Conservation (phyloP, 108 stramenopile genomes). For the Mediolabrus comicus region DNA sequence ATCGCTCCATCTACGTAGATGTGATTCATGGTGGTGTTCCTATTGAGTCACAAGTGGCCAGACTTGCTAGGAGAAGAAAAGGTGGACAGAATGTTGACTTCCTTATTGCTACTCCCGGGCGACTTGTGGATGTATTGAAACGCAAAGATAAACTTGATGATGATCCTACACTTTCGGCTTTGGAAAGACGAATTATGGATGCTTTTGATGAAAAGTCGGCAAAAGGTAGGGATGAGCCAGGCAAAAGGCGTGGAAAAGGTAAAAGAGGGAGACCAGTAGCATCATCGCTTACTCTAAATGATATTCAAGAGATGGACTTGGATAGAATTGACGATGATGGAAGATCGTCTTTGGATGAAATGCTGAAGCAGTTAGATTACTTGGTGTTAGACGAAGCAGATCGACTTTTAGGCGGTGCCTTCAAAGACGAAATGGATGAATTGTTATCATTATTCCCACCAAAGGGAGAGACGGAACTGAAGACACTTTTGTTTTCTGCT, state of each 20-base stretch:
- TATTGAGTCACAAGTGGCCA: constrained; percentile 53
- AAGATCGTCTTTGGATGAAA: constrained; percentile 41
- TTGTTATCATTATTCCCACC: constrained; percentile 61
- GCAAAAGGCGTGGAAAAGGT: constrained; percentile 25
- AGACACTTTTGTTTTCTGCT: constrained; percentile 85
- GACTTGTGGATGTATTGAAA: constrained; percentile 90
- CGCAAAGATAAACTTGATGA: constrained; percentile 32
- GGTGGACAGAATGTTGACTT: constrained; percentile 62
- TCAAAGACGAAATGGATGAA: constrained; percentile 73
- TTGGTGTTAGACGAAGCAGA: constrained; percentile 98
- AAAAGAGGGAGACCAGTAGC: constrained; percentile 3
- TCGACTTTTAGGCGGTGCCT: constrained; percentile 73
- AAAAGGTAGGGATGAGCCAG: constrained; percentile 20
- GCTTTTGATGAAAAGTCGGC: constrained; percentile 51
- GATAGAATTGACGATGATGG: constrained; percentile 60
- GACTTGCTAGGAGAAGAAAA: constrained; percentile 47
- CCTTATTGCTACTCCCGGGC: constrained; percentile 95
- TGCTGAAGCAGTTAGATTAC: constrained; percentile 57
- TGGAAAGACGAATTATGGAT: constrained; percentile 61
- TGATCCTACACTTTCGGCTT: constrained; percentile 47
- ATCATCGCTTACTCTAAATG: constrained; percentile 47
- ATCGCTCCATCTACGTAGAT: constrained; percentile 30
- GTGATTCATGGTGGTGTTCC: constrained; percentile 68
- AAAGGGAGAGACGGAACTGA: constrained; percentile 14
- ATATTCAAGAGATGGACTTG: constrained; percentile 58